Evolutionary conservation across 2,329 filamentous ascomycete species (phyloP).

Genomic region (Penicillium griseofulvum): DNA sequence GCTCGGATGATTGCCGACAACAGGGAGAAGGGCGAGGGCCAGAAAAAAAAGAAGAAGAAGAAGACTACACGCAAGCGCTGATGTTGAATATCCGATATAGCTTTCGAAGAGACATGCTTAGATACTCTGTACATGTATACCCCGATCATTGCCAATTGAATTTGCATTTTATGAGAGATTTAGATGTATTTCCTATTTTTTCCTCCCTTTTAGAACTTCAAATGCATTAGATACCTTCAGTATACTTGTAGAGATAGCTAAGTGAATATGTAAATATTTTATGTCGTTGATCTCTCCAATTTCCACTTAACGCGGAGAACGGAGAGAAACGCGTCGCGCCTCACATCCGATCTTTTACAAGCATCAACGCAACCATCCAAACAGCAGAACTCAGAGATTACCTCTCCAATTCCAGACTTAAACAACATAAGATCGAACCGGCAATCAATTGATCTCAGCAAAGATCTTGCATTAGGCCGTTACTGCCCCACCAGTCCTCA

Average conservation of each 20-base stretch:
- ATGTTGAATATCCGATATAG: conserved; percentile 17
- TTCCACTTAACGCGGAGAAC: conserved; percentile 33
- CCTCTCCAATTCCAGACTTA: not conserved
- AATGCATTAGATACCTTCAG: not conserved
- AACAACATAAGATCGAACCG: not conserved
- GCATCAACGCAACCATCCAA: not conserved
- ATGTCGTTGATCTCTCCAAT: not conserved
- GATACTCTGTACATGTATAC: conserved; percentile 24
- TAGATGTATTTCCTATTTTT: not conserved
- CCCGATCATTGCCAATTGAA: conserved; percentile 20
- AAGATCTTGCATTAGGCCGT: not conserved
- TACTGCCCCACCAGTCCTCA: not conserved
- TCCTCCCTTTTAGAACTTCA: too few species aligned
- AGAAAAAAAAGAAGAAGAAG: conserved; percentile 51
- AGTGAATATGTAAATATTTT: not conserved
- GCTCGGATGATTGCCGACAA: conserved; percentile 37
- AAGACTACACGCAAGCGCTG: conserved; percentile 42
- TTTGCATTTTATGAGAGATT: not conserved
- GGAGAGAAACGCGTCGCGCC: conserved; percentile 32
- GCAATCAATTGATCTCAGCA: too few species aligned
- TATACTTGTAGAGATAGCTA: not conserved
- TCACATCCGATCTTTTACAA: conserved; percentile 7
- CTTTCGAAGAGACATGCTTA: conserved; percentile 3
- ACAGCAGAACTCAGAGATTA: not conserved
- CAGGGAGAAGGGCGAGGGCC: conserved; percentile 31